Base-by-base conservation (phyloP, 495 filamentous ascomycete genomes). In the Clohesyomyces aquaticus region DNA sequence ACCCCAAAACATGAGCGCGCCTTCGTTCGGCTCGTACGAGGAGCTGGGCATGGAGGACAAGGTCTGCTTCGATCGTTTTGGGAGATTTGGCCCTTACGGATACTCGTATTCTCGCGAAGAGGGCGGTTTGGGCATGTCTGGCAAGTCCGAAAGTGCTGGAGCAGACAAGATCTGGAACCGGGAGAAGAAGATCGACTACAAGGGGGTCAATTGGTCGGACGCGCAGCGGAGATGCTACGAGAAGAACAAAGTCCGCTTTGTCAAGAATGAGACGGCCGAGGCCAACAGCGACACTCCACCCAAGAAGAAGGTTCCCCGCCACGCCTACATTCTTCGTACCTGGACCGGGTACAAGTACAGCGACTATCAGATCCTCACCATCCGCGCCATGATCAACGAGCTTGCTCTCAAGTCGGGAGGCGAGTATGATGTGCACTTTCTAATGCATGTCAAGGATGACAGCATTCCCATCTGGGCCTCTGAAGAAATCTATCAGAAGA, bases 341-440 rank as follows among this genome's bases (percentile, higher is more conserved):
- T 78, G 72, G 72, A 74, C 73, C 11, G 76, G 73, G 4, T 76
- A 73, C 63, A 57, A 74, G 42, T 78, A 74, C 48, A 67, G 50
- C 52, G 63, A 71, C 18, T 69, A 77, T 48, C 70, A 74, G 50
- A 78, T 82, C 29, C 63, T 77, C 6, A 68, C 73, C 19, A 54
- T 85, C 18, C 80, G 83, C 22, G 81, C 83, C 26, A 80, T 86
- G 73, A 78, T 86, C 54, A 78, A 74, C 70, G 83, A 86, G 70
- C 67, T 83, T 12, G 67, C 76, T 32, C 72, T 86, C 32, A 81
- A 79, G 69, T 78, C 79, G 0, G 82, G 83, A 45, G 83, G 77
- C 46, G 82, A 86, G 68, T 85, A 84, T 54, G 82, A 85, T 61
- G 81, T 86, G 0, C 79, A 84, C 59, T 71, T 86, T 29, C 76